Evolutionary conservation across 257 asterid species (phyloP), one percentile per base, ranked within the genome.

Genomic region (Nyctanthes arbortristis): DNA sequence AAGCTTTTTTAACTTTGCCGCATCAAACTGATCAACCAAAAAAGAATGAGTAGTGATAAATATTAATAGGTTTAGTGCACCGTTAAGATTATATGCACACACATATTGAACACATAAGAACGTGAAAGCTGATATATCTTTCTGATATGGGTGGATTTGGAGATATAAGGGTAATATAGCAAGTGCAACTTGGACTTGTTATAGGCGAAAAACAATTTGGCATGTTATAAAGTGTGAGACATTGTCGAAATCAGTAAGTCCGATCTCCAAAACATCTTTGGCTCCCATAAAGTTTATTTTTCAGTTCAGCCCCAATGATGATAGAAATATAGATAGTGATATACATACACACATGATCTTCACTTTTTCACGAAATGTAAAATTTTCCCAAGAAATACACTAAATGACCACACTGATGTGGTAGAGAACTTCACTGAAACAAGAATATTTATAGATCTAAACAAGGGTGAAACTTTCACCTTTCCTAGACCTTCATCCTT

Each of bases 401-500:
- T 43, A 22, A 43, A 43, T 43, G 4, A 16, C 7, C 14, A 7
- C 52, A 43, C 24, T 66, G 68, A 34, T 54, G 56, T 57, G 52
- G 36, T 40, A 66, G 30, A 59, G 10, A 18, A 55, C 39, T 31
- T 47, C 55, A 63, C 73, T 12, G 22, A 29, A 57, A 11, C 55
- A 43, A 49, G 37, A 54, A 47, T 34, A 37, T 34, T 36, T 25
- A 52, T 0, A 71, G 36, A 37, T 34, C 31, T 18, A 37, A 30
- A 55, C 32, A 8, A 18, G 20, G 59, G 69, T 67, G 3, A 61
- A 65, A 16, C 4, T 43, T 69, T 85, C 76, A 89, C 99, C 97
- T 93, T 93, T 75, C 97, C 97, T 32, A 91, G 86, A 73, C 97
- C 95, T 64, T 93, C 99, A 78, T 93, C 99, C 82, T 91, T 91